Base-by-base conservation (phyloP, 1,139 yeast species). In the Trichomonascaceae sp. region DNA sequence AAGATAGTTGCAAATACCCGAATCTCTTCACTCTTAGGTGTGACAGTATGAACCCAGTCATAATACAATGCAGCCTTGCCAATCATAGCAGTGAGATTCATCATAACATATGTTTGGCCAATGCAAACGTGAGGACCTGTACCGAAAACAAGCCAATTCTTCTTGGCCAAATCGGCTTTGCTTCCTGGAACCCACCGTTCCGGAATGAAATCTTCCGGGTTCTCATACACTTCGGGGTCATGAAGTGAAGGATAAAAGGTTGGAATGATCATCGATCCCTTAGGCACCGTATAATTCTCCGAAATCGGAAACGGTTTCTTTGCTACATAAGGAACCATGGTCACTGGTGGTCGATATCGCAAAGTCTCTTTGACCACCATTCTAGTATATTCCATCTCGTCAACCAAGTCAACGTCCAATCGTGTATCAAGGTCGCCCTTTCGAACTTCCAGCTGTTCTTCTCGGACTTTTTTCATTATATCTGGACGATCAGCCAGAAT, bases 1-100 rank as follows among this genome's bases (percentile, higher is more conserved):
- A 93, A 93, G 68, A 93, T 90, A 30, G 99, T 93, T 41, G 99
- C 99, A 70, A 93, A 93, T 44, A 93, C 98, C 68, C 90, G 88
- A 66, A 93, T 89, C 67, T 89, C 84, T 74, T 93, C 99, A 60
- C 95, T 84, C 64, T 83, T 75, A 47, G 83, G 85, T 24, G 99
- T 93, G 54, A 84, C 82, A 63, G 84, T 81, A 70, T 93, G 99
- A 58, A 80, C 73, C 74, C 93, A 81, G 70, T 93, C 93, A 54
- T 91, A 79, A 63, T 80, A 75, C 81, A 93, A 72, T 45, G 87
- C 79, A 55, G 87, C 90, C 71, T 91, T 91, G 67, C 99, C 99
- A 68, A 93, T 81, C 78, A 91, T 77, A 47, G 88, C 90, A 18
- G 95, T 84, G 71, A 93, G 85, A 61, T 91, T 81, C 82, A 89